Percentiles rank a stretch among this genome's conserved stretches.
phyloP scores from a whole-genome alignment of 768 basidiomycete species.

The Pilatotrama ljubarskyi region DNA sequence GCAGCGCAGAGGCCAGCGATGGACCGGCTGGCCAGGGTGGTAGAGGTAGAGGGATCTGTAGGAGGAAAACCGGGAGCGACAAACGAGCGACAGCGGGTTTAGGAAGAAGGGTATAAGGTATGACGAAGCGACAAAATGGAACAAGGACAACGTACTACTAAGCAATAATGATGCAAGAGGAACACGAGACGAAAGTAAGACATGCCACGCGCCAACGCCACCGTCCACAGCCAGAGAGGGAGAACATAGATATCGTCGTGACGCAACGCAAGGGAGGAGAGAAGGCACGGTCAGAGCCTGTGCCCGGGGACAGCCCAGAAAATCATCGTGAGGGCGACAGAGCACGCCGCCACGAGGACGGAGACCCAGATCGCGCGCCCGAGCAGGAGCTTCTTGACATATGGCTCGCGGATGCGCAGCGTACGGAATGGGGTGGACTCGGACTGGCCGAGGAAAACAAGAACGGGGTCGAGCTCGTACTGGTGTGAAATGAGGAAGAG shows the following conservation, averaged over 20 bases:
- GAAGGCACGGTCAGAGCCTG: constrained; percentile 51
- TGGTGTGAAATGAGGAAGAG: constrained; percentile 94
- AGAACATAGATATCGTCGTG: constrained; percentile 12
- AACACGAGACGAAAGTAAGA: background rate
- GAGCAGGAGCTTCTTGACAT: constrained; percentile 86
- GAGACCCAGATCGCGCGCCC: constrained; percentile 93
- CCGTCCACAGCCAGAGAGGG: constrained; percentile 7
- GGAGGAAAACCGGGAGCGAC: background rate
- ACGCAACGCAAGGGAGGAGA: background rate
- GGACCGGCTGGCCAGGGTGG: background rate
- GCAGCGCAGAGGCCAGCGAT: background rate
- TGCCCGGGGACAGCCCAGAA: constrained; percentile 98
- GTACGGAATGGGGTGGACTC: constrained; percentile 98
- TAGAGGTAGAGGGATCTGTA: background rate
- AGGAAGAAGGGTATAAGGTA: constrained; percentile 27
- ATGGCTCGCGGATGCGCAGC: constrained; percentile 88
- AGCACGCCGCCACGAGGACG: constrained; percentile 72
- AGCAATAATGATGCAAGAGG: constrained; percentile 20
- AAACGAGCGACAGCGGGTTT: constrained; percentile 28
- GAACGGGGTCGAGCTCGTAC: constrained; percentile 95
- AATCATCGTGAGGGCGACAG: constrained; percentile 80
- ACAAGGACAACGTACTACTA: constrained; percentile 17
- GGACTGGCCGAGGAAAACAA: constrained; percentile 90
- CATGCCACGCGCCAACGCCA: constrained; percentile 13
- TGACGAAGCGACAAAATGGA: constrained; percentile 5